These are phyloP conservation scores for Diaporthe sp. DNA, from an alignment of 2,329 filamentous ascomycete species.

Conservation along the genomic window DNA sequence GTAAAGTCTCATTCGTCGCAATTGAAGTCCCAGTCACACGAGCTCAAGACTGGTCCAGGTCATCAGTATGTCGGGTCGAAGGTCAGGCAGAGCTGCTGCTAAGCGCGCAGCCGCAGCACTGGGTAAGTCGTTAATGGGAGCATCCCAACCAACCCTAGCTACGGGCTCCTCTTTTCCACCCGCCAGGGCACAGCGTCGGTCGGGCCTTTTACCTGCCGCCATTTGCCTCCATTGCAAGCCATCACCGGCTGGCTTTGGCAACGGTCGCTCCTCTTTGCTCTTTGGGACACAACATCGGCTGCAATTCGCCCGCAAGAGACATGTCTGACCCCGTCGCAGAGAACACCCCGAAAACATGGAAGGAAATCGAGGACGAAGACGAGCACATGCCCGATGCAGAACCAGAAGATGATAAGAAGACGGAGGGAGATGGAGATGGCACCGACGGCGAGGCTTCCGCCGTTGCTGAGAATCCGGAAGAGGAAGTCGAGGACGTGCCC, in stretches of 20 bases:
- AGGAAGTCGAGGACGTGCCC: constrained; percentile 49
- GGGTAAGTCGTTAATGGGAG: constrained; percentile 48
- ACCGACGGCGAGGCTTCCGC: constrained; percentile 55
- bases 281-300: not conserved
- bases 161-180: not conserved
- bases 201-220: not conserved
- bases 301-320: not conserved
- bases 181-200: not conserved
- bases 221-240: not conserved
- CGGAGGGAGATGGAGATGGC: constrained; percentile 50
- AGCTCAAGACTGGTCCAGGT: not conserved
- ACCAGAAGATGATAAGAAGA: constrained; percentile 52
- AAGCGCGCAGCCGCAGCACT: constrained; percentile 58
- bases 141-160: constrained; percentile 1
- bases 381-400: constrained; percentile 60
- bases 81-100: constrained; percentile 59
- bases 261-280: not conserved
- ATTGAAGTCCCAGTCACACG: not conserved
- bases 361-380: constrained; percentile 60
- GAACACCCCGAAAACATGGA: constrained; percentile 59
- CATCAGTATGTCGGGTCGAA: constrained; percentile 48
- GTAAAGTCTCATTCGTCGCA: not conserved
- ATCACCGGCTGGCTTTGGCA: not conserved
- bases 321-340: constrained; percentile 49
- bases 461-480: constrained; percentile 51